phyloP scores from a whole-genome alignment of 2,329 filamentous ascomycete genomes.

The Coleophoma eucalyptorum region DNA sequence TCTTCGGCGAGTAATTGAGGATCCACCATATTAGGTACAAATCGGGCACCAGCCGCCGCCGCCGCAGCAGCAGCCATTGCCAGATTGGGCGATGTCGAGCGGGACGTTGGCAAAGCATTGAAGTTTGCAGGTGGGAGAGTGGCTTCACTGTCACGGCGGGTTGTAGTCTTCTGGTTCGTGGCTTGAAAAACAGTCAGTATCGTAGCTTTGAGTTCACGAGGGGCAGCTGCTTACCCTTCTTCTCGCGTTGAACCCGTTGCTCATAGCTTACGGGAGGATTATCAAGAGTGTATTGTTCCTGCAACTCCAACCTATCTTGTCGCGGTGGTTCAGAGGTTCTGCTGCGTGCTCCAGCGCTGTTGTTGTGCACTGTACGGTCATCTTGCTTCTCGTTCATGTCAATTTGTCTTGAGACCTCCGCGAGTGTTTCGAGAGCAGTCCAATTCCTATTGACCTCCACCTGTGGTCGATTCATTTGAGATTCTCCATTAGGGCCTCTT shows the following conservation, averaged over 20 bases:
- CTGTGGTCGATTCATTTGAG: conserved; percentile 30
- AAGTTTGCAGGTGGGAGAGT: conserved; percentile 11
- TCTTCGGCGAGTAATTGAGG: conserved; percentile 26
- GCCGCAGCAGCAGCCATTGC: conserved; percentile 23
- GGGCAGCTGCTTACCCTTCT: conserved; percentile 32
- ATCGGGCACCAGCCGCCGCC: conserved; percentile 17
- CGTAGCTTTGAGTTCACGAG: conserved; percentile 12
- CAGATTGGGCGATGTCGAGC: conserved; percentile 21
- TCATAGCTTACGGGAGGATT: conserved; percentile 50
- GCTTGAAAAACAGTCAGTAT: conserved; percentile 13
- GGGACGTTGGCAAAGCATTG: conserved; percentile 12
- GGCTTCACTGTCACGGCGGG: conserved; percentile 14
- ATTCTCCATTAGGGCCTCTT: conserved; percentile 29
- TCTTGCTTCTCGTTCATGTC: conserved; percentile 61
- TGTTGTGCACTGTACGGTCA: conserved; percentile 42
- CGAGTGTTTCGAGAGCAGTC: conserved; percentile 80
- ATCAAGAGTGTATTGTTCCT: conserved; percentile 56
- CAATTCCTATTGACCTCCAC: conserved; percentile 54
- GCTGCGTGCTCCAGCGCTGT: conserved; percentile 28
- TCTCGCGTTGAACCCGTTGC: conserved; percentile 28
- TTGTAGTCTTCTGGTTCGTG: conserved; percentile 9
- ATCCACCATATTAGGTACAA: conserved; percentile 28
- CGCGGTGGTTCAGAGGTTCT: conserved; percentile 16
- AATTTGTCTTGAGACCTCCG: conserved; percentile 81
- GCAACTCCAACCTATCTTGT: conserved; percentile 41